Conservation (phyloP, 129 eudicot genomes). For the Flaveria brownii region DNA sequence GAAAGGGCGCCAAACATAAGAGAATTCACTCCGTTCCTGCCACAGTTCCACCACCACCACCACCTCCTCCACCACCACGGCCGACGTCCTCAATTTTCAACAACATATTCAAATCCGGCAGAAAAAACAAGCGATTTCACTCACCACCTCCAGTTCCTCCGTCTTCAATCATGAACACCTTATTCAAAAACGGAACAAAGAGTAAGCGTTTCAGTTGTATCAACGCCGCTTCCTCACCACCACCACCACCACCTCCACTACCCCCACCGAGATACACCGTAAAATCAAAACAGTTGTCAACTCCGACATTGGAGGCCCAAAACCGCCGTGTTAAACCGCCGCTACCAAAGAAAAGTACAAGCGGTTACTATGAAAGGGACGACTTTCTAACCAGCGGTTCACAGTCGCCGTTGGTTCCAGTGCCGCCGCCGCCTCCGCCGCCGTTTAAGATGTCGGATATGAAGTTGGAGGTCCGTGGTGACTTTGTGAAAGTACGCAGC, state of each 20-base stretch:
- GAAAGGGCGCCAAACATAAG: slow-evolving; percentile 55
- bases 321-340: slow-evolving; percentile 50
- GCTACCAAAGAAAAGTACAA: slow-evolving; percentile 44
- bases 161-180: slow-evolving; percentile 44
- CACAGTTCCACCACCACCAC: slow-evolving; percentile 39
- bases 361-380: slow-evolving; percentile 31
- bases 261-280: too few species aligned
- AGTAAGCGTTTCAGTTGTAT: slow-evolving; percentile 42
- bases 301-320: too few species aligned
- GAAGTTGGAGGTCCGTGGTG: slow-evolving; percentile 56
- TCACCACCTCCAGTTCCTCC: slow-evolving; percentile 53
- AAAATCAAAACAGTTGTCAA: too few species aligned
- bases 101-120: slow-evolving; percentile 60
- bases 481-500: slow-evolving; percentile 57
- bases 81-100: slow-evolving; percentile 62
- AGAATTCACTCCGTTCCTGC: slow-evolving; percentile 50
- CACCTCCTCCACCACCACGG: slow-evolving; percentile 51
- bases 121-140: slow-evolving; percentile 48
- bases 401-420: slow-evolving; percentile 51
- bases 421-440: slow-evolving; percentile 71
- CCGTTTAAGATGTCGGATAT: slow-evolving; percentile 58
- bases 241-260: slow-evolving; percentile 26
- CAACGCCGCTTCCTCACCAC: slow-evolving; percentile 38
- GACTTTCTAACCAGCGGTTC: slow-evolving; percentile 44
- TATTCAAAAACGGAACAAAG: slow-evolving; percentile 48